phyloP scores from a whole-genome alignment of 352 stramenopile species.

The Globisporangium parvum region DNA sequence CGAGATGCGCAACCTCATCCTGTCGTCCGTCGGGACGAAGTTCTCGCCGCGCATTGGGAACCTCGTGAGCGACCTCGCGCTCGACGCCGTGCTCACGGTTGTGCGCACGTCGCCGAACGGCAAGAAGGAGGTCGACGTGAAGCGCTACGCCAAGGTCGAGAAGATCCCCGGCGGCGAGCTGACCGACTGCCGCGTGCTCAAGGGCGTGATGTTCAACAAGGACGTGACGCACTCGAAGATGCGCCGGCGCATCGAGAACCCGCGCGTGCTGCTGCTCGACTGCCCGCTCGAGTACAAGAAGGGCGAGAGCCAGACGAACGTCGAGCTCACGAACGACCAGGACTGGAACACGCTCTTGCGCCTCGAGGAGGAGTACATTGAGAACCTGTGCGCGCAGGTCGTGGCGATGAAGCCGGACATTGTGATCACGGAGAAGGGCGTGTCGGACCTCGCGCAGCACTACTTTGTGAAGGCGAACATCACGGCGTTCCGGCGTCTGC shows the following conservation, averaged over 20 bases:
- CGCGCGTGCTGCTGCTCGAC: conserved; percentile 97
- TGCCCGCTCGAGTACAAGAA: conserved; percentile 99
- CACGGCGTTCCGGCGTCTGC: conserved; percentile 97
- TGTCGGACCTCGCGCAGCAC: conserved; percentile 99
- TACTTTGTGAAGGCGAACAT: conserved; percentile 99
- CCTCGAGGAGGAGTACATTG: conserved; percentile 99
- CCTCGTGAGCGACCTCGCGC: conserved; percentile 95
- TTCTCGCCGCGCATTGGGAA: conserved; percentile 97
- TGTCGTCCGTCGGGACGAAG: conserved; percentile 97
- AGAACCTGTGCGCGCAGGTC: conserved; percentile 98
- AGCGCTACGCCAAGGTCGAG: conserved; percentile 99
- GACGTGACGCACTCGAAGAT: conserved; percentile 99
- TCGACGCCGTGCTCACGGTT: conserved; percentile 96
- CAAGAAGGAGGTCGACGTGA: conserved; percentile 97
- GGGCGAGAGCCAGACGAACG: conserved; percentile 95
- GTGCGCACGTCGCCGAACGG: conserved; percentile 78
- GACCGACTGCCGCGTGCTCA: conserved; percentile 92
- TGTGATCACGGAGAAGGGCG: conserved; percentile 99
- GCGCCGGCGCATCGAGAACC: conserved; percentile 97
- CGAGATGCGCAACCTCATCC: conserved; percentile 94
- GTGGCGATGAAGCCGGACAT: conserved; percentile 99
- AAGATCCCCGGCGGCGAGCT: conserved; percentile 98
- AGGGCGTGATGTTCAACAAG: conserved; percentile 99
- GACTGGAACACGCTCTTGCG: conserved; percentile 98
- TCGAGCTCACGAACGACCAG: conserved; percentile 98